These are phyloP conservation scores for Boletus eberwhitei DNA, from an alignment of 768 basidiomycete genomes.

Conservation along the genomic window DNA sequence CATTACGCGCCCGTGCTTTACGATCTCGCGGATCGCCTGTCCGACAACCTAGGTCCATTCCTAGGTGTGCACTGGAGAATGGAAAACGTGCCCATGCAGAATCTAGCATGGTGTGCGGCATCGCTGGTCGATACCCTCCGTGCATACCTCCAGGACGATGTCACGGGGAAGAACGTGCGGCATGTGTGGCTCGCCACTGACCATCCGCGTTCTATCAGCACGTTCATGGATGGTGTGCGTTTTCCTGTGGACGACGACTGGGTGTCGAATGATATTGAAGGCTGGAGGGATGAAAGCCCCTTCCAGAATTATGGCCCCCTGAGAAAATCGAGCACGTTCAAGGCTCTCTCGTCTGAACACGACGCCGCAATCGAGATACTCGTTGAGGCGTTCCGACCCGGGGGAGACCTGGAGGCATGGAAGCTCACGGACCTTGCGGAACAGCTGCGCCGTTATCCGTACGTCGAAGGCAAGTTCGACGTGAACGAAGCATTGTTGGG, in stretches of 20 bases:
- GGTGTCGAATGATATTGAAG: not conserved
- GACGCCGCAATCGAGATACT: slow-evolving; percentile 45
- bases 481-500: slow-evolving; percentile 33
- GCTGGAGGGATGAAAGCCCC: not conserved
- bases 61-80: slow-evolving; percentile 57
- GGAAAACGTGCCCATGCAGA: slow-evolving; percentile 43
- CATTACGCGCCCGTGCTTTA: slow-evolving; percentile 44
- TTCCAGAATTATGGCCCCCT: not conserved
- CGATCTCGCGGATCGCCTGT: slow-evolving; percentile 38
- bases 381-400: slow-evolving; percentile 39
- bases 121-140: slow-evolving; percentile 45
- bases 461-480: slow-evolving; percentile 19
- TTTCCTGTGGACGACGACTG: slow-evolving; percentile 17
- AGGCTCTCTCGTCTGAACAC: slow-evolving; percentile 39
- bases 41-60: slow-evolving; percentile 37
- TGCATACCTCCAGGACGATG: slow-evolving; percentile 31
- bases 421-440: slow-evolving; percentile 43
- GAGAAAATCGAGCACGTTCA: slow-evolving; percentile 48
- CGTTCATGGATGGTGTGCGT: not conserved
- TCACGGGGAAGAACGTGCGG: slow-evolving; percentile 28
- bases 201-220: slow-evolving; percentile 34
- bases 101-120: slow-evolving; percentile 47
- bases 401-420: slow-evolving; percentile 40
- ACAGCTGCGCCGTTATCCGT: slow-evolving; percentile 26
- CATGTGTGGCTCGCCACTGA: slow-evolving; percentile 59